These are phyloP conservation scores for Davidsoniella neocaledoniae DNA, from an alignment of 2,329 filamentous ascomycete genomes.

Conservation along the genomic window DNA sequence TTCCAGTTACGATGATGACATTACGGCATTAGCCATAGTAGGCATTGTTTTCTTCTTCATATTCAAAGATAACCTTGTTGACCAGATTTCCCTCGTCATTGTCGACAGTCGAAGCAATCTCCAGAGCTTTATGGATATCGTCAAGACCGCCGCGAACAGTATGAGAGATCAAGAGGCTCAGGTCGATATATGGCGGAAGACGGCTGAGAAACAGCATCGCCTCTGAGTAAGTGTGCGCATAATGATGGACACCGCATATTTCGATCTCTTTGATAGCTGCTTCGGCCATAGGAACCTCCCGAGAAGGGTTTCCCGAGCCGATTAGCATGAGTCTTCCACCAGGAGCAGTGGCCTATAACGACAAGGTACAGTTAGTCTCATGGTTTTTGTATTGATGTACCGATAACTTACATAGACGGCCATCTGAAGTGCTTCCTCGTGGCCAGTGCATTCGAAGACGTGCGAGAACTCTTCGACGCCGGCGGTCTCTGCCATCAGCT, in stretches of 20 bases:
- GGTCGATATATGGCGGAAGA: too few species aligned
- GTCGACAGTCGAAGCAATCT: conserved; percentile 53
- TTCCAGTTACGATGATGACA: too few species aligned
- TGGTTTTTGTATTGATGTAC: too few species aligned
- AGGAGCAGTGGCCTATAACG: conserved; percentile 35
- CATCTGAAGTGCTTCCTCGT: conserved; percentile 58
- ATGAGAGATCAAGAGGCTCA: conserved; percentile 44
- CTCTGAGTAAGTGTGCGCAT: conserved; percentile 55
- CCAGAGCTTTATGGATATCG: conserved; percentile 48
- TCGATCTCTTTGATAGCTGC: conserved; percentile 55
- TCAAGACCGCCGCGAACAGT: conserved; percentile 43
- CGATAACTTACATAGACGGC: conserved; percentile 44
- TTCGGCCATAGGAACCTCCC: conserved; percentile 51
- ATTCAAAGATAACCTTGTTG: conserved; percentile 49
- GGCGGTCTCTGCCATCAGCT: too few species aligned
- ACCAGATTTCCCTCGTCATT: conserved; percentile 55
- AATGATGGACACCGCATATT: conserved; percentile 54
- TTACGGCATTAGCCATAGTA: neutral
- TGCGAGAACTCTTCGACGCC: conserved; percentile 44
- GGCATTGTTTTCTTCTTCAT: neutral
- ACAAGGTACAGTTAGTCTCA: neutral
- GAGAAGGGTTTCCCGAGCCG: conserved; percentile 55
- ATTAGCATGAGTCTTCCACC: conserved; percentile 56
- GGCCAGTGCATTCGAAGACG: conserved; percentile 66
- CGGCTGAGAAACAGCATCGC: conserved; percentile 22